These are phyloP conservation scores for Stagonosporopsis rhizophila DNA, from an alignment of 2,329 filamentous ascomycete species.

Conservation along the genomic window DNA sequence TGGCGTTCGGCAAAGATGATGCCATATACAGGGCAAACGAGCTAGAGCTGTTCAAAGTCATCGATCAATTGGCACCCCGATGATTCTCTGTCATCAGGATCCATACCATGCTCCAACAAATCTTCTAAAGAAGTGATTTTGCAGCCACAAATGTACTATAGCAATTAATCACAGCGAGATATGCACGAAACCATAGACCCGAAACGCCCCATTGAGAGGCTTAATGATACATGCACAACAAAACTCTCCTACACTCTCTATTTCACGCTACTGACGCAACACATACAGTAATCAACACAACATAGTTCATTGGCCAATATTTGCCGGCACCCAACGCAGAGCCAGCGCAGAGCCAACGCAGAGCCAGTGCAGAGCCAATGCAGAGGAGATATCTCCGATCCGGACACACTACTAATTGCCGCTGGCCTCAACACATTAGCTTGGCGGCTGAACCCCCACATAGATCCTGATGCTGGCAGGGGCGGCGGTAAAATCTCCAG, in stretches of 20 bases:
- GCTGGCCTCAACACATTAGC: slow-evolving; percentile 4
- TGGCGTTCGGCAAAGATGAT: slow-evolving; percentile 53
- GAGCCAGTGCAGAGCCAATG: neutral
- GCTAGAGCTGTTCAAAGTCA: slow-evolving; percentile 38
- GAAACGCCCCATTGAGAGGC: neutral
- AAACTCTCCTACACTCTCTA: neutral
- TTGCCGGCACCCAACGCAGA: neutral
- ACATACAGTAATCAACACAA: neutral
- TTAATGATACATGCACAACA: slow-evolving; percentile 9
- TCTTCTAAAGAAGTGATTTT: neutral
- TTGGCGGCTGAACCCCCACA: neutral
- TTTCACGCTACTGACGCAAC: neutral
- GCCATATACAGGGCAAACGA: slow-evolving; percentile 50
- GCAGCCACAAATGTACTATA: slow-evolving; percentile 9
- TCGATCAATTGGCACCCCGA: slow-evolving; percentile 32
- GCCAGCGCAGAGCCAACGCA: neutral
- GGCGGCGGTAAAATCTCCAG: neutral
- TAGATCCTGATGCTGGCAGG: too few relatives aligned
- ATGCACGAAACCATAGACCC: neutral
- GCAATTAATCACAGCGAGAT: neutral
- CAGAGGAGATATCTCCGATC: slow-evolving; percentile 6
- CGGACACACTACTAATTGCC: slow-evolving; percentile 1
- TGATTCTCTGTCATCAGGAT: neutral
- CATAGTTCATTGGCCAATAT: neutral
- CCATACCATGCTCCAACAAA: neutral